phyloP scores from a whole-genome alignment of 305 asterid species.

The Fraxinus paxiana region DNA sequence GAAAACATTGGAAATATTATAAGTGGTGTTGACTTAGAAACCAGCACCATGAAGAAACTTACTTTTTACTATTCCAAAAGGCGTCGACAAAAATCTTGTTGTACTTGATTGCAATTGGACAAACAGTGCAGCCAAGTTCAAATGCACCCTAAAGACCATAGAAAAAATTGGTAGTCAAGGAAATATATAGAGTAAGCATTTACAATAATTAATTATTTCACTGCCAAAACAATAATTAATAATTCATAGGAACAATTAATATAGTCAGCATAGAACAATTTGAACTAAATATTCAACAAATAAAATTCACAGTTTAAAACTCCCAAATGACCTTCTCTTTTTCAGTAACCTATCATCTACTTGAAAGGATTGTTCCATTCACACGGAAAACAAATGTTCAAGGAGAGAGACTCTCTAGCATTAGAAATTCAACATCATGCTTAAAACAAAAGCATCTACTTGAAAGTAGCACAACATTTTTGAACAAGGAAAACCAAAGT shows the following conservation, averaged over 20 bases:
- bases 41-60: constrained; percentile 35
- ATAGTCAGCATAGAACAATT: constrained; percentile 8
- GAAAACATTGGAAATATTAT: neutral
- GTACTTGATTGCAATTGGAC: constrained; percentile 92
- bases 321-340: constrained; percentile 5
- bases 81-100: constrained; percentile 97
- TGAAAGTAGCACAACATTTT: neutral
- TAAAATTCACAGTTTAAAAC: neutral
- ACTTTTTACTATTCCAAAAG: constrained; percentile 98
- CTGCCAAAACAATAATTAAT: neutral
- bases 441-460: neutral
- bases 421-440: neutral
- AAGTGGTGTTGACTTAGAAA: neutral
- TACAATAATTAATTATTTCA: constrained; percentile 7
- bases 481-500: neutral
- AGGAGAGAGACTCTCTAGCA: neutral
- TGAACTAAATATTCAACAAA: neutral
- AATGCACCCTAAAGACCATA: constrained; percentile 75
- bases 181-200: neutral
- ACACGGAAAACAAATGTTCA: neutral
- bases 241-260: neutral
- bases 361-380: neutral
- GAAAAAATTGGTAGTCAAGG: neutral
- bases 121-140: constrained; percentile 90
- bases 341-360: neutral